phyloP scores from a whole-genome alignment of 2,329 filamentous ascomycete genomes.

The Bipolaris sorokiniana region DNA sequence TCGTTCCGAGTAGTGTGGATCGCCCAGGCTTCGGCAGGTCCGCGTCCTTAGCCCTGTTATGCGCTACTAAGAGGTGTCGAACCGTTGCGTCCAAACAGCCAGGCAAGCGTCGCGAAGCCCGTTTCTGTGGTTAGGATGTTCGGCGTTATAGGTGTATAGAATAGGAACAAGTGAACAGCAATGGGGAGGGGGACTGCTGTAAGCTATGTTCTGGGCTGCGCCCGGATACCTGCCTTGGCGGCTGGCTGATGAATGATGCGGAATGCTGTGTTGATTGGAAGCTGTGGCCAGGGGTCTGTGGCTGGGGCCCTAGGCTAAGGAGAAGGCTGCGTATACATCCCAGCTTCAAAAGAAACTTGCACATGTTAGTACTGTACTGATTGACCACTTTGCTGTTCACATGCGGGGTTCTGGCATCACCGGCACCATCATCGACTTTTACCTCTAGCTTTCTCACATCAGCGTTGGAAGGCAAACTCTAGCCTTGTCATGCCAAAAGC shows the following conservation, averaged over 20 bases:
- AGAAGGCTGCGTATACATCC: slow-evolving; percentile 1
- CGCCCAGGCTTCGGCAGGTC: slow-evolving; percentile 21
- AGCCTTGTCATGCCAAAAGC: slow-evolving; percentile 22
- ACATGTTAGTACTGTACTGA: neutral
- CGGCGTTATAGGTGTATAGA: slow-evolving; percentile 5
- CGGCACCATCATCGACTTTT: neutral
- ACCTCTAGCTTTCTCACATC: slow-evolving; percentile 17
- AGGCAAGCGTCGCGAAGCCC: slow-evolving; percentile 1
- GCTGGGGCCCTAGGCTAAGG: slow-evolving; percentile 16
- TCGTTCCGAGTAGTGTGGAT: slow-evolving; percentile 29
- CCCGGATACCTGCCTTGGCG: slow-evolving; percentile 32
- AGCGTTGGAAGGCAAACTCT: slow-evolving; percentile 16
- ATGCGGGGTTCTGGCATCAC: neutral
- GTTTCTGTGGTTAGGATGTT: slow-evolving; percentile 14
- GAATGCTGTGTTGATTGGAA: slow-evolving; percentile 29
- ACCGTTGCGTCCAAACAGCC: slow-evolving; percentile 15
- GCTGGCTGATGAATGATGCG: slow-evolving; percentile 23
- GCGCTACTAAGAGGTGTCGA: slow-evolving; percentile 29
- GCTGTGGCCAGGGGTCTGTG: slow-evolving; percentile 22
- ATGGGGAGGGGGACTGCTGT: slow-evolving; percentile 10
- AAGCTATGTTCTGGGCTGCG: slow-evolving; percentile 24
- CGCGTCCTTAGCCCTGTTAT: slow-evolving; percentile 23
- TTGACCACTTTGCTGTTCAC: neutral
- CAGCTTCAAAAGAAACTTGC: neutral
- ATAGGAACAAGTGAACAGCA: slow-evolving; percentile 3